Conservation (phyloP, 2,329 filamentous ascomycete genomes). For the Penicillium janthinellum region DNA sequence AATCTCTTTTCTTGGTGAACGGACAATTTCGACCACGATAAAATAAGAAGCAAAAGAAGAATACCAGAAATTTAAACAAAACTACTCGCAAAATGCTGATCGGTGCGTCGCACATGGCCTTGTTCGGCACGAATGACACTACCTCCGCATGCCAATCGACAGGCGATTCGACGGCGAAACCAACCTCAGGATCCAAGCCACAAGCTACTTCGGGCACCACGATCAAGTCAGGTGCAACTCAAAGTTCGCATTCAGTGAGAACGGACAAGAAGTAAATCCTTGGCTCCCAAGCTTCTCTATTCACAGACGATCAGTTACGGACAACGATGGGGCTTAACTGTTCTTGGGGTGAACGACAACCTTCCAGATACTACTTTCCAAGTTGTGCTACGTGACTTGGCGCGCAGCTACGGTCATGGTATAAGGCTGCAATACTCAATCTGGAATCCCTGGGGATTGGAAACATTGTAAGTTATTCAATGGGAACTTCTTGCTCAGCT, state of each 20-base stretch:
- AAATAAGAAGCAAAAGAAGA: neutral
- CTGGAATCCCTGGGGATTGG: neutral
- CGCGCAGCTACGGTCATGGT: neutral
- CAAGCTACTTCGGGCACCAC: neutral
- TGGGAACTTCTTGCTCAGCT: neutral
- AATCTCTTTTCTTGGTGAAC: neutral
- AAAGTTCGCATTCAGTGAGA: neutral
- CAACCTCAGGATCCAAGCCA: neutral
- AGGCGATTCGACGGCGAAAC: neutral
- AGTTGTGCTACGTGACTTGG: neutral
- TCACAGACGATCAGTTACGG: neutral
- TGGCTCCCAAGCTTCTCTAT: neutral
- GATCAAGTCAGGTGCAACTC: neutral
- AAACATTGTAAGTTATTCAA: neutral
- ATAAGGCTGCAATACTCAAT: neutral
- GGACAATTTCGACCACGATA: neutral
- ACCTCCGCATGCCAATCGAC: neutral
- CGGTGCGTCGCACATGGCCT: conserved; percentile 2
- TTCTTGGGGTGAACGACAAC: neutral
- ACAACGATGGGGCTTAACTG: too few relatives aligned
- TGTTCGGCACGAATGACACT: neutral
- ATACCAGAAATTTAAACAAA: too few relatives aligned
- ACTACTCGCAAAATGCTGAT: neutral
- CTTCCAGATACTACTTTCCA: neutral
- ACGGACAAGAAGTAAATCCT: neutral